These are phyloP conservation scores for Rhodomyrtus tomentosa DNA, from an alignment of 345 rosid genomes.

Conservation along the genomic window DNA sequence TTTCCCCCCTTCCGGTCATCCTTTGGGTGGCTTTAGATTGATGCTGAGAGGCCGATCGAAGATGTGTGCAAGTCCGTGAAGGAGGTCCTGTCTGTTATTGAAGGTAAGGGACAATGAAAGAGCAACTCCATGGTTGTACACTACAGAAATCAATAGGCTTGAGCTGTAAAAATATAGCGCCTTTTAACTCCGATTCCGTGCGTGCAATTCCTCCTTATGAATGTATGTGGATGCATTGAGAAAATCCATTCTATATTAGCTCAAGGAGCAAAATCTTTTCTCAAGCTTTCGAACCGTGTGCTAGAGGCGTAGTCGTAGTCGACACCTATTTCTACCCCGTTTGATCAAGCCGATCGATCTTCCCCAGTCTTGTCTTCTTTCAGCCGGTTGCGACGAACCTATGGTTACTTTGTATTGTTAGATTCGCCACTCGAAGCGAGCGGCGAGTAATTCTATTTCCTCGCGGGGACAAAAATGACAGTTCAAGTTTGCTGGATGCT, in stretches of 20 bases:
- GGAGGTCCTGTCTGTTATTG: constrained; percentile 3
- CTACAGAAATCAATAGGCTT: background rate
- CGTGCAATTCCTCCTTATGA: background rate
- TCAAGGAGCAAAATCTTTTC: background rate
- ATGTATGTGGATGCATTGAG: background rate
- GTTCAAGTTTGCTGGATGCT: too few relatives aligned
- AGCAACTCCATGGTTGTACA: background rate
- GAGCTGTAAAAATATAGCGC: background rate
- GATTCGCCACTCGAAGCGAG: background rate
- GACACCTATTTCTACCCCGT: background rate
- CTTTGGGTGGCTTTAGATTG: constrained; percentile 2
- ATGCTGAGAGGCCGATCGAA: constrained; percentile 17
- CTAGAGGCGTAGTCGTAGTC: background rate
- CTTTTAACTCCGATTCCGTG: background rate
- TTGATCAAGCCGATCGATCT: fast-evolving
- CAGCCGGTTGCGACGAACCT: background rate
- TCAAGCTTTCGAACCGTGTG: background rate
- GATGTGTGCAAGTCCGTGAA: constrained; percentile 20
- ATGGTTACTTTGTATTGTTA: background rate
- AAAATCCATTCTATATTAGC: background rate
- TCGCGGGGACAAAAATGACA: too few relatives aligned
- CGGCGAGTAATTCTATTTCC: too few relatives aligned
- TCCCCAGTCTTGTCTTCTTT: background rate
- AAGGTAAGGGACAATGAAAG: background rate
- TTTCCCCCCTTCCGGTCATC: background rate